Base-by-base conservation (phyloP, 495 filamentous ascomycete species). In the Tuber melanosporum region DNA sequence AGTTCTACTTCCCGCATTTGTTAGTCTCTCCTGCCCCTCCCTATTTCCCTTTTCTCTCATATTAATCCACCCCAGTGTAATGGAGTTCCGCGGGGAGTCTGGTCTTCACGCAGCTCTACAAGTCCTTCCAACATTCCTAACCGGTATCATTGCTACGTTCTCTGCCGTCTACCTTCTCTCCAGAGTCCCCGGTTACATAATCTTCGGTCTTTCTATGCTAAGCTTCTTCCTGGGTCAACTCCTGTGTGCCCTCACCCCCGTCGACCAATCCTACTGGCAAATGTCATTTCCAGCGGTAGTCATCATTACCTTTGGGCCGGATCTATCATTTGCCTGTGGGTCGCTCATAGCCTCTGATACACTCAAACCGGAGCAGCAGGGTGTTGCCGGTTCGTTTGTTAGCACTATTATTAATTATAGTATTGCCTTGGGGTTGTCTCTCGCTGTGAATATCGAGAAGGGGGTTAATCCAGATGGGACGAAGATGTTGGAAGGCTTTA, bases 371-470 rank as follows among this genome's bases (percentile, higher is more conserved):
- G 86, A 90, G 73, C 87, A 91, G 79, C 90, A 93, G 82, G 91
- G 91, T 12, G 85, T 91, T 15, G 90, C 88, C 6, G 89, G 89
- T 0, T 88, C 86, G n/a, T 82, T 94, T 39, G 88, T 92, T 20
- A 90, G 85, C 69, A 92, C 90, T 0, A 85, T 90, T 9, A 88
- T 92, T 71, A 91, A 92, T 75, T 93, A 92, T 77, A 87, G 85
- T 70, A 91, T 93, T 74, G 88, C 87, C 0, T 80, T 92, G n/a
- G 90, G 90, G 0, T 81, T 93, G 12, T 91, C 91, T 0, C 85
- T 92, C 72, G 91, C 90, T 0, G 90, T 90, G 0, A 92, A 89
- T 1, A 86, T 91, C 8, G 88, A 93, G 80, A 81, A 80, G 10
- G 84, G 89, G 22, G 86, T 90, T 20, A 88, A 87, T 74, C 76